Evolutionary conservation across 1,139 yeast genomes (phyloP).

Genomic region (Zygosaccharomyces sapae): DNA sequence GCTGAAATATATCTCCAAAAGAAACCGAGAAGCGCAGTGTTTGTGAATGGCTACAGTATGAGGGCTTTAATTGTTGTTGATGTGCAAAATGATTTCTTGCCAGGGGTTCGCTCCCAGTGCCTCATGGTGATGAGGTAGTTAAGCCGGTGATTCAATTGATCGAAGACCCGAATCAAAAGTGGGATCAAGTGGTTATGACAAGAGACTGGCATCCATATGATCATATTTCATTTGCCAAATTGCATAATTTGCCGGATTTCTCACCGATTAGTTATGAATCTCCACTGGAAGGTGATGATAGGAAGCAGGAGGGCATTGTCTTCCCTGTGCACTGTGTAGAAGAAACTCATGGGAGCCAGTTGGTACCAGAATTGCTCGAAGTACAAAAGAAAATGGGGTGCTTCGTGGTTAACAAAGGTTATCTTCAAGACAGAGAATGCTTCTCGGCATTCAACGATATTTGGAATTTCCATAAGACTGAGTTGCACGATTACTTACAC

Average conservation of each 20-base stretch:
- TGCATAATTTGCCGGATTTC: conserved; percentile 55
- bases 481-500: conserved; percentile 48
- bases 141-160: conserved; percentile 45
- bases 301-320: conserved; percentile 42
- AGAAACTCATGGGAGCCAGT: conserved; percentile 57
- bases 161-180: conserved; percentile 38
- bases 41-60: conserved; percentile 8
- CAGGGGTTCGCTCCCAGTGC: conserved; percentile 74
- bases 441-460: conserved; percentile 85
- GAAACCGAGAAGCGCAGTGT: no score
- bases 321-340: conserved; percentile 96
- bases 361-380: conserved; percentile 48
- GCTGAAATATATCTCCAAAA: background rate
- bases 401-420: conserved; percentile 64
- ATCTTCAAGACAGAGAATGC: conserved; percentile 66
- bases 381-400: conserved; percentile 30
- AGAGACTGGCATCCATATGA: conserved; percentile 85
- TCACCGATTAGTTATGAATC: conserved; percentile 47
- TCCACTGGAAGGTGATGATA: conserved; percentile 43
- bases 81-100: conserved; percentile 79
- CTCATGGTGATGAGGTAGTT: conserved; percentile 58
- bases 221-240: conserved; percentile 79
- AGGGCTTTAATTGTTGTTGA: conserved; percentile 70
- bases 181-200: conserved; percentile 68
- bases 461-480: conserved; percentile 72